Conservation (phyloP, 352 stramenopile genomes). For the Pythium volutum region DNA sequence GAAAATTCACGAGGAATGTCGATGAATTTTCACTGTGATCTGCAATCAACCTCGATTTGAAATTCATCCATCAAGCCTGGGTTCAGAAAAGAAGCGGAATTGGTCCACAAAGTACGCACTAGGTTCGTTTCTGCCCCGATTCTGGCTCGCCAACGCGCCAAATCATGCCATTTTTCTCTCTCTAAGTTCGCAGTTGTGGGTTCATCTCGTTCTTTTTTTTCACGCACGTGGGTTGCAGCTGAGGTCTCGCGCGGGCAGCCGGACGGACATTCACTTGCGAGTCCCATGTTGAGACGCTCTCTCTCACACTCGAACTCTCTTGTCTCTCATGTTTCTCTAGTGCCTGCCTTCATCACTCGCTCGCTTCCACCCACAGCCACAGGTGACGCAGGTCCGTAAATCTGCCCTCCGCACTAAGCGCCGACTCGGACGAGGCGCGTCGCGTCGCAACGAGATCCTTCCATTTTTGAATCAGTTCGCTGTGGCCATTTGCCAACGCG, state of each 20-base stretch:
- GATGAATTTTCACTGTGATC: neutral
- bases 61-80: neutral
- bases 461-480: neutral
- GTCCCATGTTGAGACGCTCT: too few relatives aligned
- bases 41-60: slow-evolving; percentile 1
- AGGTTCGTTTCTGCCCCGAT: neutral
- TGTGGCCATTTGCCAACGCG: neutral
- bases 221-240: slow-evolving; percentile 2
- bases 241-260: neutral
- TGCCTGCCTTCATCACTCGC: too few relatives aligned
- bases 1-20: too few relatives aligned
- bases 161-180: neutral
- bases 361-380: too few relatives aligned
- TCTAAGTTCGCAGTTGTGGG: slow-evolving; percentile 1
- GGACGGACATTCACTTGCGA: neutral
- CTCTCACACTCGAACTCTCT: too few relatives aligned
- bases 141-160: neutral
- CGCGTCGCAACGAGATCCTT: neutral
- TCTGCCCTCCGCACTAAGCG: neutral
- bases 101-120: slow-evolving; percentile 1
- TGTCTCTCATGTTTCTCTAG: too few relatives aligned
- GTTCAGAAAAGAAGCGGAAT: neutral
- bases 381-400: too few relatives aligned
- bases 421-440: neutral
- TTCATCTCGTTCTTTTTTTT: slow-evolving; percentile 10